Evolutionary conservation across 2,329 filamentous ascomycete species (phyloP), one percentile per base, ranked within the genome.

Genomic region (Mariannaea elegans): DNA sequence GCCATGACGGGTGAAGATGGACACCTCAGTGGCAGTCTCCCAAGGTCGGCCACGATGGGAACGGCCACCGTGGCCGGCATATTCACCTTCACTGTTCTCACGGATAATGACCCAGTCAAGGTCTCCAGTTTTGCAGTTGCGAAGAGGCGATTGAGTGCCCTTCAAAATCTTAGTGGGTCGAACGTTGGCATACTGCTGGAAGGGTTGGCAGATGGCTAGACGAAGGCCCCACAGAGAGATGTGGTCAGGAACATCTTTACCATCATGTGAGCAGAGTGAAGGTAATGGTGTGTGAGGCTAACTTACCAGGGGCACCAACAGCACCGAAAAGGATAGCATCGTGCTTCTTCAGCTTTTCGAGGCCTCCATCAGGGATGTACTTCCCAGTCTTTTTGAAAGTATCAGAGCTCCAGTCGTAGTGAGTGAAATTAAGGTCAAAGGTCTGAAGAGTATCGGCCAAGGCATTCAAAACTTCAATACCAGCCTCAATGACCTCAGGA

Each of bases 171-270:
- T 82, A 2, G 85, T 88, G 0, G 87, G 88, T 2, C 87, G 82
- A 0, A 90, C 84, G 59, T 90, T 90, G 63, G 87, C 87, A 64
- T 89, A 90, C 64, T 89, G 86, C 65, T 89, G 87, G 63, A 90
- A 78, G 3, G 83, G 80, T 60, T 88, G 86, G 65, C 87, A 84
- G 66, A 90, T 89, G 2, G 87, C 86, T 1, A 90, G 78, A 48
- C 87, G 84, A 14, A 90, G 78, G 23, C 81, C 81, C 87, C 87
- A 90, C 10, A 90, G 83, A 0, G 85, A 88, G 61, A 89, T 86
- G 64, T 89, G 87, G 65, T 90, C 87, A 7, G 87, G 87, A 0
- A 90, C 86, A 49, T 87, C 81, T 81, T 14, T 31, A 4, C 8
- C 13, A 10, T 32, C 16, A 14, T 27, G 34, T 59, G 18, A 59